Conservation (phyloP, 176 grass and related monocot genomes). For the Oryza rufipogon region DNA sequence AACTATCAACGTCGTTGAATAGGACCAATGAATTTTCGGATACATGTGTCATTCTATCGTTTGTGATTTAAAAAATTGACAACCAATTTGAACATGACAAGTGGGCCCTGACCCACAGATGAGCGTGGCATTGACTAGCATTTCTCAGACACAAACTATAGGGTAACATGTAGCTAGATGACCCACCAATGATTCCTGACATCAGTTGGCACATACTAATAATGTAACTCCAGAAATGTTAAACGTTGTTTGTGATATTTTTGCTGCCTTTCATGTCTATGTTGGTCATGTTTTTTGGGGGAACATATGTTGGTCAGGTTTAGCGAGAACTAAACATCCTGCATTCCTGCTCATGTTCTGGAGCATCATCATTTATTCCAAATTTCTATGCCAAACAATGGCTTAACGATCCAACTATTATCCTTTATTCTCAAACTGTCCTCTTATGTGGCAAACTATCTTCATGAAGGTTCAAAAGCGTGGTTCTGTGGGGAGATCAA, state of each 20-base stretch:
- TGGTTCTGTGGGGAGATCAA: constrained; percentile 94
- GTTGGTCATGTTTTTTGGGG: background rate
- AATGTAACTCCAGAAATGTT: constrained; percentile 1
- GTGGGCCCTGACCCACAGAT: background rate
- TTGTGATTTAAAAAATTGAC: background rate
- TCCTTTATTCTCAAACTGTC: constrained; percentile 10
- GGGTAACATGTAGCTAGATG: background rate
- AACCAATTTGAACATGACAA: background rate
- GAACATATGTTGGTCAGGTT: background rate
- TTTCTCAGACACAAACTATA: background rate
- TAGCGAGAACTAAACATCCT: background rate
- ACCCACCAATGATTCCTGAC: constrained; percentile 3
- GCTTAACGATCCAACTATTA: background rate
- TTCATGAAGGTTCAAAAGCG: constrained; percentile 95
- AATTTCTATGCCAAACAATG: constrained; percentile 1
- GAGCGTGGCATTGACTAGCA: background rate
- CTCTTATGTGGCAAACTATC: constrained; percentile 32
- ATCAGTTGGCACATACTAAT: background rate
- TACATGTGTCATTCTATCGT: background rate
- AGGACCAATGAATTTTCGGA: background rate
- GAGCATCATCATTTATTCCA: constrained; percentile 28
- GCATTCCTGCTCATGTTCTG: background rate
- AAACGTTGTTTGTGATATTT: constrained; percentile 4
- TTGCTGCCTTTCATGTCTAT: constrained; percentile 1
- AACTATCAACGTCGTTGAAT: background rate